A percentile compares a stretch with the other conserved stretches of the same genome.
Conservation (phyloP, 1,284 basidiomycete species). For the Pisolithus thermaeus region DNA sequence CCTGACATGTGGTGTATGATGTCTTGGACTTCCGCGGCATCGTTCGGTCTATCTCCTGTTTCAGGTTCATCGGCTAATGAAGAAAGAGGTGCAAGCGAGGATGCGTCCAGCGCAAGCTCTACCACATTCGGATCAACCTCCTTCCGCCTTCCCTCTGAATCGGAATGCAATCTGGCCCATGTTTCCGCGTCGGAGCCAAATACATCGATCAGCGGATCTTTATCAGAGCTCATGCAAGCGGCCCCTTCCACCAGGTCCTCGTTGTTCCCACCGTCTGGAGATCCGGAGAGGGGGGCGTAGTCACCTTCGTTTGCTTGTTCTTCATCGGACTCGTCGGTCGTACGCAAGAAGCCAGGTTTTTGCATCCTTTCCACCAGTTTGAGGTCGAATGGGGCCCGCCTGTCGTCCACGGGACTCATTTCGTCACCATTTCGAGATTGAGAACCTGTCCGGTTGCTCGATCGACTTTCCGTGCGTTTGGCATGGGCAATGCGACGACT, state of each 20-base stretch:
- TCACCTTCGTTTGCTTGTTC: conserved; percentile 16
- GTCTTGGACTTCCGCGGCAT: conserved; percentile 43
- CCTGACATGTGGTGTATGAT: conserved; percentile 40
- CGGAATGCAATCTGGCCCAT: conserved; percentile 49
- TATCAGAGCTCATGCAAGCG: conserved; percentile 20
- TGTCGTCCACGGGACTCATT: conserved; percentile 23
- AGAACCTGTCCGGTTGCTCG: conserved; percentile 25
- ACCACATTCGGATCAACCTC: conserved; percentile 39
- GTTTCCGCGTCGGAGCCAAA: conserved; percentile 57
- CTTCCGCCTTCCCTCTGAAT: conserved; percentile 22
- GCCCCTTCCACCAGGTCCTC: conserved; percentile 2
- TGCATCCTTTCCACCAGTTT: conserved; percentile 46
- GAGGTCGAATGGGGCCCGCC: conserved; percentile 40
- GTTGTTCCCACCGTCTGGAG: conserved; percentile 18
- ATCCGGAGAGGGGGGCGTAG: conserved; percentile 34
- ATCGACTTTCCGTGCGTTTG: conserved; percentile 45
- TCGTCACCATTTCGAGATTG: conserved; percentile 17
- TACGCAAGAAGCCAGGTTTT: conserved; percentile 29
- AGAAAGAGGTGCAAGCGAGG: conserved; percentile 37
- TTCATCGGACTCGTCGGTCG: conserved; percentile 22
- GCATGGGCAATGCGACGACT: conserved; percentile 53
- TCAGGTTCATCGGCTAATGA: conserved; percentile 21
- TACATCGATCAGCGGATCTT: conserved; percentile 42
- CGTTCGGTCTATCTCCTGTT: conserved; percentile 22
- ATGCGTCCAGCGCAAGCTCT: conserved; percentile 48